phyloP scores from a whole-genome alignment of 495 filamentous ascomycete genomes.

The Lepraria neglecta region DNA sequence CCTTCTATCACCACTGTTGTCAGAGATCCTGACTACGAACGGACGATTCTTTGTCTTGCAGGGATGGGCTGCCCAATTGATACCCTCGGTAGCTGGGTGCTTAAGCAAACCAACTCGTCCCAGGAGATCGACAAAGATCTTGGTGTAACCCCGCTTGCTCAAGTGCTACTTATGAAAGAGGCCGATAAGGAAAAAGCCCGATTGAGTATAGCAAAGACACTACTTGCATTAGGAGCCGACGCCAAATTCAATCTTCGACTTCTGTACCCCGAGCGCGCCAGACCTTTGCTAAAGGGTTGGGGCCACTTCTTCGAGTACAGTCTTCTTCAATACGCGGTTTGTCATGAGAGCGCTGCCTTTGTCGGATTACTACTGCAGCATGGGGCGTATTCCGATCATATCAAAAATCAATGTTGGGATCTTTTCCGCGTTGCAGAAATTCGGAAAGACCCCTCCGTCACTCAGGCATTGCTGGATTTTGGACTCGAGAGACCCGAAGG shows the following conservation, averaged over 20 bases:
- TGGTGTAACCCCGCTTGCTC: neutral
- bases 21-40: neutral
- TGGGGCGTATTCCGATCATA: neutral
- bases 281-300: neutral
- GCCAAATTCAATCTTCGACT: neutral
- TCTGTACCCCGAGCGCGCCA: too few species aligned
- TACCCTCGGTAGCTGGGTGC: too few species aligned
- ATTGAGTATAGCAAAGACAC: neutral
- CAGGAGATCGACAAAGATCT: neutral
- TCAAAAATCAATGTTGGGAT: too few species aligned
- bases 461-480: slow-evolving; percentile 1
- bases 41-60: slow-evolving; percentile 9
- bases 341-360: slow-evolving; percentile 12
- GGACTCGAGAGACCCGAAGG: neutral
- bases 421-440: neutral
- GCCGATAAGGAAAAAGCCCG: slow-evolving; percentile 1
- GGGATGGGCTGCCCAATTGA: neutral
- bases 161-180: neutral
- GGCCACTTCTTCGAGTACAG: neutral
- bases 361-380: slow-evolving; percentile 16
- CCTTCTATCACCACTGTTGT: neutral
- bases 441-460: neutral
- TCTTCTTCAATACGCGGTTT: slow-evolving; percentile 1
- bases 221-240: slow-evolving; percentile 7
- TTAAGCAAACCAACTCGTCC: too few species aligned